These are phyloP conservation scores for Collybiopsis confluens DNA, from an alignment of 768 basidiomycete genomes.

Conservation along the genomic window DNA sequence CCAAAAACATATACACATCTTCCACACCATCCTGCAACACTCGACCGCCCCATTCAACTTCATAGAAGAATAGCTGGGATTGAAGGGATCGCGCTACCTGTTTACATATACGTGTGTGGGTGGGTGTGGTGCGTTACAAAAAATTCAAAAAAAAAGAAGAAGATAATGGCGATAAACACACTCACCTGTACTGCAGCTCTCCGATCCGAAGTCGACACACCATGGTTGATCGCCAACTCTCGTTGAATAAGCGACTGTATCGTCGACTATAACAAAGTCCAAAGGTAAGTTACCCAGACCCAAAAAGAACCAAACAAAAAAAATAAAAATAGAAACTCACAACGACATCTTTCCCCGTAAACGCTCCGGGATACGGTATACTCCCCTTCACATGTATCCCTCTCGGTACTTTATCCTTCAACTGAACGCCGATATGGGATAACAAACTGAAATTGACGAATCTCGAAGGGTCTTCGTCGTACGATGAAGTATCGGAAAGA, in stretches of 20 bases:
- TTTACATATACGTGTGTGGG: constrained; percentile 28
- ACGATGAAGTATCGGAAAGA: too few relatives aligned
- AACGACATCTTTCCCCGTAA: constrained; percentile 93
- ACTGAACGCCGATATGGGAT: constrained; percentile 82
- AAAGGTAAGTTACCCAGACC: neutral
- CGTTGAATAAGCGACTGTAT: constrained; percentile 85
- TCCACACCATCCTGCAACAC: constrained; percentile 83
- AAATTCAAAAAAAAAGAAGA: too few relatives aligned
- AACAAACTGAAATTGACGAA: constrained; percentile 89
- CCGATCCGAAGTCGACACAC: constrained; percentile 71
- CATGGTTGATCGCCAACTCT: constrained; percentile 73
- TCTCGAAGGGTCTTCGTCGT: neutral
- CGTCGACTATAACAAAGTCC: constrained; percentile 53
- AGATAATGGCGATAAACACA: constrained; percentile 88
- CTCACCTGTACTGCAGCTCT: constrained; percentile 77
- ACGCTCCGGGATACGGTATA: constrained; percentile 84
- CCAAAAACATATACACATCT: constrained; percentile 91
- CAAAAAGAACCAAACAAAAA: neutral
- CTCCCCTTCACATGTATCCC: constrained; percentile 89
- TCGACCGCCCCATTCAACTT: constrained; percentile 91
- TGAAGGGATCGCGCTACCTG: constrained; percentile 87
- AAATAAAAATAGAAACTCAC: constrained; percentile 40
- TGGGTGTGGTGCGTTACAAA: constrained; percentile 67
- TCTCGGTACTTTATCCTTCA: constrained; percentile 86
- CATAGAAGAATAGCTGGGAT: constrained; percentile 91